phyloP scores from a whole-genome alignment of 352 stramenopile genomes.

The Pythium rhizo-oryzae region DNA sequence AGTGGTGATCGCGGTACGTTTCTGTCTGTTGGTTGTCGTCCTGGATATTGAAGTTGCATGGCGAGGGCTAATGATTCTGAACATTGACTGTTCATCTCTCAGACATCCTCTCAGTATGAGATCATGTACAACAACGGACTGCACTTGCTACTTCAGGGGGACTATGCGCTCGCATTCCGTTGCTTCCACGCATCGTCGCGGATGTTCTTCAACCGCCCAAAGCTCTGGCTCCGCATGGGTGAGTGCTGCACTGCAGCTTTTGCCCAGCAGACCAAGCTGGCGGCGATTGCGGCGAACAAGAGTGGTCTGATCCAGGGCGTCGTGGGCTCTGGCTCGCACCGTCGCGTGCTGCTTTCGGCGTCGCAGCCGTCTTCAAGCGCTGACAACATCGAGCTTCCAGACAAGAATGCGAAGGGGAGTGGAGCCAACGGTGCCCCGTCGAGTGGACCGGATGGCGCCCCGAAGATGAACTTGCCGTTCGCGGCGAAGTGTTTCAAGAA shows the following conservation, averaged over 20 bases:
- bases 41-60: neutral
- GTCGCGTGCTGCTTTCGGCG: slow-evolving; percentile 81
- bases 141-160: slow-evolving; percentile 84
- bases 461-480: slow-evolving; percentile 86
- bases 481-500: slow-evolving; percentile 91
- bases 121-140: slow-evolving; percentile 94
- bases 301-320: slow-evolving; percentile 82
- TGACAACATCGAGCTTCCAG: slow-evolving; percentile 68
- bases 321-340: slow-evolving; percentile 76
- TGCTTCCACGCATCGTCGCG: slow-evolving; percentile 90
- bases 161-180: slow-evolving; percentile 84
- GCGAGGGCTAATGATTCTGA: neutral
- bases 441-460: slow-evolving; percentile 30
- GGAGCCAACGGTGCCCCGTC: slow-evolving; percentile 7
- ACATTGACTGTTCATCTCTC: neutral
- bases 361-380: slow-evolving; percentile 59
- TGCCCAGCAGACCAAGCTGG: slow-evolving; percentile 68
- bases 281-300: slow-evolving; percentile 68
- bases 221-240: slow-evolving; percentile 91
- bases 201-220: slow-evolving; percentile 91
- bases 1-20: slow-evolving; percentile 49
- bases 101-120: slow-evolving; percentile 82
- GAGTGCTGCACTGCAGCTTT: slow-evolving; percentile 91
- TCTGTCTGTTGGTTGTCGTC: neutral
- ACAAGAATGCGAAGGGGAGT: slow-evolving; percentile 53